A percentile compares a stretch with the other conserved stretches of the same genome.
Evolutionary conservation across 106 monocot genomes (phyloP).

Genomic region (Phalaenopsis equestris): DNA sequence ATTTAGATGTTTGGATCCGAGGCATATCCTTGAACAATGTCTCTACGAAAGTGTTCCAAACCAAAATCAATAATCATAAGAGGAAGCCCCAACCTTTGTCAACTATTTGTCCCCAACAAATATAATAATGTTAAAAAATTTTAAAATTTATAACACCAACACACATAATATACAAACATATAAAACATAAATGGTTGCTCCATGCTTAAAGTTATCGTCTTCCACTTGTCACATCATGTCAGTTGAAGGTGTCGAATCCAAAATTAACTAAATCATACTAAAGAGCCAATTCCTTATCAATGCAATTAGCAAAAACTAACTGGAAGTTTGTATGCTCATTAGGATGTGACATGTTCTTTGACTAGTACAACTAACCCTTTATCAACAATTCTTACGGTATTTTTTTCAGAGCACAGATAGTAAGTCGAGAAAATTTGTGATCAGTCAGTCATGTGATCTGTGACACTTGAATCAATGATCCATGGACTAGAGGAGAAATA

Average conservation of each 20-base stretch:
- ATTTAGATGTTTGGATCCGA: background rate
- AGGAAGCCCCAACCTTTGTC: background rate
- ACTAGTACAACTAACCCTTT: background rate
- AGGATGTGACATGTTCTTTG: background rate
- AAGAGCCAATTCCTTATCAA: background rate
- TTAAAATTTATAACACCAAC: background rate
- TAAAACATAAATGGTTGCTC: background rate
- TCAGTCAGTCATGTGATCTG: too few relatives aligned
- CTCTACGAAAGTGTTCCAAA: background rate
- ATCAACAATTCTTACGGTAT: too few relatives aligned
- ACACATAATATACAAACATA: background rate
- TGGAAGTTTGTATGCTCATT: background rate
- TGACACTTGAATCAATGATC: too few relatives aligned
- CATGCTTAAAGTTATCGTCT: background rate
- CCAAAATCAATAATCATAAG: background rate
- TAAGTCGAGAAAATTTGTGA: too few relatives aligned
- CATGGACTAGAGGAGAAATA: too few relatives aligned
- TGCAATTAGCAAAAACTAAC: background rate
- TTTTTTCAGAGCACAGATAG: too few relatives aligned
- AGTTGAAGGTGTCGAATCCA: background rate
- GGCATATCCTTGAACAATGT: background rate
- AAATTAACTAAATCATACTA: background rate
- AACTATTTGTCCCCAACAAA: background rate
- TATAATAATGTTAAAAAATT: background rate
- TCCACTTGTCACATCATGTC: background rate